Evolutionary conservation across 768 basidiomycete species (phyloP).

Genomic region (Mycena latifolia): DNA sequence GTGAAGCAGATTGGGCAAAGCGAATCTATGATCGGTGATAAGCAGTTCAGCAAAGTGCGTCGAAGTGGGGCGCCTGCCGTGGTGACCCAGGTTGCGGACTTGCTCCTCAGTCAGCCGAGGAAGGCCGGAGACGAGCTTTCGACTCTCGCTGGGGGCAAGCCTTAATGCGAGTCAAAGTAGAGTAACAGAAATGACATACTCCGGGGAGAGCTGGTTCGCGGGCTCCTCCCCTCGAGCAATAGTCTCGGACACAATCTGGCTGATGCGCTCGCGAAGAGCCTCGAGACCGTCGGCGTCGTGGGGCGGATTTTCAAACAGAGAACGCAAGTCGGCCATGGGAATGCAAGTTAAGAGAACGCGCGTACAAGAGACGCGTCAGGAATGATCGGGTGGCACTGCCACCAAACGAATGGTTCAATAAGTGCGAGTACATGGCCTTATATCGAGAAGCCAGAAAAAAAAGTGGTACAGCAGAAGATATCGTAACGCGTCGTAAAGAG

Average conservation of each 20-base stretch:
- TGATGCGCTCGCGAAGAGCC: constrained; percentile 26
- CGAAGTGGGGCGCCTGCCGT: constrained; percentile 48
- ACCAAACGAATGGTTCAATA: constrained; percentile 5
- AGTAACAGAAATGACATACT: constrained; percentile 11
- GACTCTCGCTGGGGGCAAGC: constrained; percentile 47
- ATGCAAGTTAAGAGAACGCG: neutral
- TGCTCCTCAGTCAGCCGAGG: constrained; percentile 66
- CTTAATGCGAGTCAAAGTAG: neutral
- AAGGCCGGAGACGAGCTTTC: constrained; percentile 57
- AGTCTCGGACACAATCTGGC: constrained; percentile 26
- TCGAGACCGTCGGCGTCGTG: constrained; percentile 14
- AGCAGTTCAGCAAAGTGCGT: neutral
- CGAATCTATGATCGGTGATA: constrained; percentile 61
- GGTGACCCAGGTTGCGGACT: constrained; percentile 58
- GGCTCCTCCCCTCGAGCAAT: constrained; percentile 29
- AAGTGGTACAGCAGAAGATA: constrained; percentile 29
- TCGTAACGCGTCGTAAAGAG: constrained; percentile 28
- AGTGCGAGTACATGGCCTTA: constrained; percentile 31
- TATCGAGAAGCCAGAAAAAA: constrained; percentile 23
- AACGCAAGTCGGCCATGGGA: constrained; percentile 31
- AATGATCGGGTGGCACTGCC: constrained; percentile 2
- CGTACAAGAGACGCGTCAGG: constrained; percentile 3
- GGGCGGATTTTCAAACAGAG: constrained; percentile 18
- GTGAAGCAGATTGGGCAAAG: constrained; percentile 83
- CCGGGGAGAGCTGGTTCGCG: constrained; percentile 28